A percentile compares a stretch with the other conserved stretches of the same genome.
These are phyloP conservation scores for Vitis cinerea DNA, from an alignment of 164 flowering plant species.

Conservation along the genomic window DNA sequence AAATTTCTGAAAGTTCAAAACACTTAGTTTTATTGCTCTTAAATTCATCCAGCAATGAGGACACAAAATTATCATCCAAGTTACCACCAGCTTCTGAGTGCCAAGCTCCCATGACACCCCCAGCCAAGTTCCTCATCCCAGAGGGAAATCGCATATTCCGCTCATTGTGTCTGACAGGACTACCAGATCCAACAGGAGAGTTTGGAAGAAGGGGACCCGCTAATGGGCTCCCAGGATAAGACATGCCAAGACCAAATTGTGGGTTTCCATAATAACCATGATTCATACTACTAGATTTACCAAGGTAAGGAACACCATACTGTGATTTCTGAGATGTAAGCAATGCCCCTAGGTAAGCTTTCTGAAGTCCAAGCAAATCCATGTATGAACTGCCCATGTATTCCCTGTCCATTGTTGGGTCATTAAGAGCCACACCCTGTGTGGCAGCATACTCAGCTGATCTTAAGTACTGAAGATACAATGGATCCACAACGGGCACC, in stretches of 20 bases:
- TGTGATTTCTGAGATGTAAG: slow-evolving; percentile 74
- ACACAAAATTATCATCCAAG: slow-evolving; percentile 61
- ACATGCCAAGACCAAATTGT: slow-evolving; percentile 61
- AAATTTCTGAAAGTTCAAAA: slow-evolving; percentile 90
- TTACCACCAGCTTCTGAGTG: slow-evolving; percentile 48
- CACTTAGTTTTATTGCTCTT: slow-evolving; percentile 84
- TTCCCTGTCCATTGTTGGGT: slow-evolving; percentile 52
- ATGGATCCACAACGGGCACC: slow-evolving; percentile 52
- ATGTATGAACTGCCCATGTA: slow-evolving; percentile 46
- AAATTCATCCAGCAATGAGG: slow-evolving; percentile 81
- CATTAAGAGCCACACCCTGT: slow-evolving; percentile 53
- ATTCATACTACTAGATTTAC: slow-evolving; percentile 51
- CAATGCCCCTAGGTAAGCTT: slow-evolving; percentile 64
- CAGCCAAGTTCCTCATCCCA: slow-evolving; percentile 66
- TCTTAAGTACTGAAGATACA: slow-evolving; percentile 68
- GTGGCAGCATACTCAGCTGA: slow-evolving; percentile 65
- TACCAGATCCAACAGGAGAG: slow-evolving; percentile 61
- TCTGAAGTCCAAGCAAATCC: slow-evolving; percentile 67
- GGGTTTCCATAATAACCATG: slow-evolving; percentile 65
- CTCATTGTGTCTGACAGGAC: slow-evolving; percentile 62
- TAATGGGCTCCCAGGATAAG: slow-evolving; percentile 70
- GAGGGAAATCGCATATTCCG: slow-evolving; percentile 57
- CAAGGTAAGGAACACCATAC: slow-evolving; percentile 46
- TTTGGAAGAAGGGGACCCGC: slow-evolving; percentile 51
- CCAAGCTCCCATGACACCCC: slow-evolving; percentile 70